A percentile compares a stretch with the other conserved stretches of the same genome.
These are phyloP conservation scores for Cladosporium oxysporum DNA, from an alignment of 2,329 filamentous ascomycete species.

Conservation along the genomic window DNA sequence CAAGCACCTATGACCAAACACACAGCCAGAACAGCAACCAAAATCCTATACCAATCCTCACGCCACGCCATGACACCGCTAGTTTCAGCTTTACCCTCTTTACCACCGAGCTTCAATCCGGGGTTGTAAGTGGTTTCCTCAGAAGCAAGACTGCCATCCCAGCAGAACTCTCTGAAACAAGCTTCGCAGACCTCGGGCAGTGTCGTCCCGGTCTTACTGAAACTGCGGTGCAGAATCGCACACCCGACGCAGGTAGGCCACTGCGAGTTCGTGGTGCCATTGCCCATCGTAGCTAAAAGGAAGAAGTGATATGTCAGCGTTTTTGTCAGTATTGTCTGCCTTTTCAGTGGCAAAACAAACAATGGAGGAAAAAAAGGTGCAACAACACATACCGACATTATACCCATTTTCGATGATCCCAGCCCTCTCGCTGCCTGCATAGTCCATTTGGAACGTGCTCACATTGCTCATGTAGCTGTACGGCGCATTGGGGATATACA, in stretches of 20 bases:
- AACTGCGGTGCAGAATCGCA: conserved; percentile 75
- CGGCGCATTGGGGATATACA: conserved; percentile 73
- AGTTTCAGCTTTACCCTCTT: no score
- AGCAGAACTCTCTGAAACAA: conserved; percentile 87
- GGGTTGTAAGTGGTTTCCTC: conserved; percentile 30
- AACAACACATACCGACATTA: conserved; percentile 51
- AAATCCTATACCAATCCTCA: no score
- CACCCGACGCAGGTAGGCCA: conserved; percentile 89
- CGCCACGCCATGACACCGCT: no score
- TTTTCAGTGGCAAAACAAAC: no score
- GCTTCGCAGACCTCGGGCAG: conserved; percentile 70
- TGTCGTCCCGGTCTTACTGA: conserved; percentile 67
- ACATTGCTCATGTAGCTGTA: conserved; percentile 77
- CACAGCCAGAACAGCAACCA: no score
- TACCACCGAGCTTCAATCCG: conserved; percentile 28
- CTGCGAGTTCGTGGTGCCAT: conserved; percentile 66
- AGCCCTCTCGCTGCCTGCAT: conserved; percentile 68
- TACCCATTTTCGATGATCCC: conserved; percentile 84
- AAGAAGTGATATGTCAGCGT: no score
- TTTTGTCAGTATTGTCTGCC: no score
- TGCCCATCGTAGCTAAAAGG: conserved; percentile 69
- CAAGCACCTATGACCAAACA: no score
- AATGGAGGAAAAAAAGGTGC: no score
- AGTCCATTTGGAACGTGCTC: conserved; percentile 70
- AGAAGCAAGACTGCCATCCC: conserved; percentile 69